Percentiles rank a stretch among this genome's conserved stretches.
Evolutionary conservation across 208 protist genomes (phyloP).

Genomic region (Acanthamoeba lenticulata): DNA sequence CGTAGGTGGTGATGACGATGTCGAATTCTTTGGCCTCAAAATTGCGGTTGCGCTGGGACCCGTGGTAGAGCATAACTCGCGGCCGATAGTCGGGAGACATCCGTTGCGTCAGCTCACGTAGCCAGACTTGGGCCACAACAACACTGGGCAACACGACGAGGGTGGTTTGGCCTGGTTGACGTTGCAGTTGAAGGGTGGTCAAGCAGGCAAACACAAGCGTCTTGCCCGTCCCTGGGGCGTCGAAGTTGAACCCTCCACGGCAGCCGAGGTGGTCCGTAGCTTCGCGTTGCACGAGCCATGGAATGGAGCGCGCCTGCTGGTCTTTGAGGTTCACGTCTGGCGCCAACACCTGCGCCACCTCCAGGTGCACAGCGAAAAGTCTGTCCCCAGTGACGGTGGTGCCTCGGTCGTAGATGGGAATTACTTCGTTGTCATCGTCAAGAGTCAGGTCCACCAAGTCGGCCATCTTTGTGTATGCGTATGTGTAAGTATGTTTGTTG

Average conservation of each 20-base stretch:
- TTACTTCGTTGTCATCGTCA: too few relatives aligned
- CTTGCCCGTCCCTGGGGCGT: neutral
- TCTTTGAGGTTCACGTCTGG: neutral
- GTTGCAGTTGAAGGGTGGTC: neutral
- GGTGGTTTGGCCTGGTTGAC: neutral
- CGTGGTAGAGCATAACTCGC: neutral
- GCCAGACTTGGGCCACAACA: neutral
- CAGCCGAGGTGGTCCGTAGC: neutral
- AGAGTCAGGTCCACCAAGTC: too few relatives aligned
- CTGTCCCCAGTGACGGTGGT: too few relatives aligned
- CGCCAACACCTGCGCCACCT: too few relatives aligned
- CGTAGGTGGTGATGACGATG: neutral
- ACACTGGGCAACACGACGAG: neutral
- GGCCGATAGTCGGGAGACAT: neutral
- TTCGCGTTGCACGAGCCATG: neutral
- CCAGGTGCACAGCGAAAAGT: too few relatives aligned
- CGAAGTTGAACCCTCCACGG: neutral
- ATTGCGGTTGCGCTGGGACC: neutral
- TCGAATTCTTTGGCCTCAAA: neutral
- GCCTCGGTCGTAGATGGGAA: too few relatives aligned
- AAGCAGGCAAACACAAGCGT: neutral
- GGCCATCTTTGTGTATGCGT: too few relatives aligned
- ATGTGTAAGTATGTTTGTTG: too few relatives aligned
- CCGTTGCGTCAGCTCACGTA: neutral
- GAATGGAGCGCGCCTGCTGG: neutral